phyloP scores from a whole-genome alignment of 2,329 filamentous ascomycete genomes.

The Aspergillus fumigatiaffinis region DNA sequence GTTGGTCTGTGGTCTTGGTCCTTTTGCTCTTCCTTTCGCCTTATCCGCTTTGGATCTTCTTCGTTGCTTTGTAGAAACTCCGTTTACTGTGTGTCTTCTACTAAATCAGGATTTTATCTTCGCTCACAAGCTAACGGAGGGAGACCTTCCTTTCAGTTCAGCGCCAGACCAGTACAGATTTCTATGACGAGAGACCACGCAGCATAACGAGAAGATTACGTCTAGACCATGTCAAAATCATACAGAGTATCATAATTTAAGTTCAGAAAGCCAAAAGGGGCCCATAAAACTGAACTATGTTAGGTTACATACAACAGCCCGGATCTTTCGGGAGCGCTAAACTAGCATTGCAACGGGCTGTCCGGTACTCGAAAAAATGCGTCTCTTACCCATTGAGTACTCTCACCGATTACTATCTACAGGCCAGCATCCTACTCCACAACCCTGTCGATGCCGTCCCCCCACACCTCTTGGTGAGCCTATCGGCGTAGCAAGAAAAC shows the following conservation, averaged over 20 bases:
- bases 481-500: background rate
- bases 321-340: background rate
- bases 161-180: background rate
- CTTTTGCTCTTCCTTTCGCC: background rate
- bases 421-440: background rate
- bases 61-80: background rate
- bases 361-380: background rate
- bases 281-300: background rate
- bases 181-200: background rate
- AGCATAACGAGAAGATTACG: slow-evolving; percentile 4
- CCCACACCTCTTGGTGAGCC: background rate
- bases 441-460: background rate
- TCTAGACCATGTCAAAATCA: background rate
- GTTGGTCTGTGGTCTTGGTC: background rate
- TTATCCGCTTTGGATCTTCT: background rate
- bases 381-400: background rate
- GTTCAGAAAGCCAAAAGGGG: background rate
- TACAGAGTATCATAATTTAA: background rate
- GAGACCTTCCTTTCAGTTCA: background rate
- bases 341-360: background rate
- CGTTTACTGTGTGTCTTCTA: background rate
- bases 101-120: background rate
- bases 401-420: background rate
- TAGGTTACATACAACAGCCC: background rate
- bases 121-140: background rate